Evolutionary conservation across 805 yeast species (phyloP), one percentile per base, ranked within the genome.

Genomic region (Cyberlindnera saturnus): DNA sequence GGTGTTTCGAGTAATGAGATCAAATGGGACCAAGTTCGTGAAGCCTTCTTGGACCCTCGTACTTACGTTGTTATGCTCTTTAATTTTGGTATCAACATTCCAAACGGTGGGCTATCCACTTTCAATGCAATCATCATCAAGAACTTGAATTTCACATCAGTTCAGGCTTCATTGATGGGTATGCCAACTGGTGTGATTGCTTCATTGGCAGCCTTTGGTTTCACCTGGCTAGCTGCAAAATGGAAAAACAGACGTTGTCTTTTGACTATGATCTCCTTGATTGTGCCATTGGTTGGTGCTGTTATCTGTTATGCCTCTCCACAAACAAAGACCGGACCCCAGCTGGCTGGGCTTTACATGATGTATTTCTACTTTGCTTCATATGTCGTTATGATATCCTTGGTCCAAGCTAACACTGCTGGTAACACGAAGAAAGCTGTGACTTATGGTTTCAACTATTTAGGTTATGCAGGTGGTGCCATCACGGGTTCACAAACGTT

Each of bases 401-500:
- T 60, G 31, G 62, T 56, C 32, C 66, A 65, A 42, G 66, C 74
- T 8, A 71, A 72, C 46, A 69, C 74, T 10, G 70, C 75, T 8
- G 75, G 76, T n/a, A 61, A 68, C 40, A 70, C 74, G 7, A 71
- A 71, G 48, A 64, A 70, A 42, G 59, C 67, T 14, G 61, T 59
- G 19, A 57, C 62, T 19, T 62, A 66, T 45, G 64, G 66, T 16
- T 57, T 66, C 47, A 61, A 59, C 52, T 66, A 62, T 38, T 47
- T 65, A 34, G 70, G 67, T 14, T 69, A 70, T 48, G 65, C 72
- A 23, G 60, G 70, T 43, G 75, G 72, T 32, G 65, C 69, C 32
- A 57, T 73, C 38, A 64, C 69, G 29, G 77, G 75, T n/a, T 69
- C 77, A 1, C 76, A 72, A 47, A 59, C 73, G n/a, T 72, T 71